Percentiles rank a stretch among this genome's conserved stretches.
These are phyloP conservation scores for Aureobasidium sp. DNA, from an alignment of 2,329 filamentous ascomycete species.

Conservation along the genomic window DNA sequence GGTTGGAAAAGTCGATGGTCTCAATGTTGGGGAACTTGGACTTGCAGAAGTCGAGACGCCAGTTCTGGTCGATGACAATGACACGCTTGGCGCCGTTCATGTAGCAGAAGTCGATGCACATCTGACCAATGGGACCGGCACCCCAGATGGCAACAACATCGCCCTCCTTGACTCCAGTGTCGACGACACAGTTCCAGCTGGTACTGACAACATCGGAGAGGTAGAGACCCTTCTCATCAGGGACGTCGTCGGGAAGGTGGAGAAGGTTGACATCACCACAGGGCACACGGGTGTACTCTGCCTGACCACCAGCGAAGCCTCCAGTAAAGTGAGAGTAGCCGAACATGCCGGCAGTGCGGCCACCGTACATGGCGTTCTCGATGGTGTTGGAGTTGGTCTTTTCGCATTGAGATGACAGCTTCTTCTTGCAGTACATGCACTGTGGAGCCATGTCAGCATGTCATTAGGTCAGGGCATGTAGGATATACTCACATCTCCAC, in stretches of 20 bases:
- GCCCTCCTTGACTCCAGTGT: conserved; percentile 69
- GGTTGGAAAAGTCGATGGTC: conserved; percentile 59
- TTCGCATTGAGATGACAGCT: conserved; percentile 72
- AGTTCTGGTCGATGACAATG: conserved; percentile 71
- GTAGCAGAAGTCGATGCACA: conserved; percentile 59
- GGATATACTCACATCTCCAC: conserved; percentile 29
- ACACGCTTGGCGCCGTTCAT: conserved; percentile 66
- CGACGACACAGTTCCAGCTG: conserved; percentile 73
- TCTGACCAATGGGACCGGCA: conserved; percentile 79
- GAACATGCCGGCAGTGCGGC: conserved; percentile 59
- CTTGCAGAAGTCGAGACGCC: conserved; percentile 61
- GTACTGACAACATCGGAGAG: conserved; percentile 75
- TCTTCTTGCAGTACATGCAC: conserved; percentile 73
- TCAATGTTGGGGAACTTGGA: conserved; percentile 57
- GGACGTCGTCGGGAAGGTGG: conserved; percentile 67
- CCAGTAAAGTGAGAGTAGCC: conserved; percentile 64
- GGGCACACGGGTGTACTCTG: conserved; percentile 78
- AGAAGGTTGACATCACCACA: conserved; percentile 74
- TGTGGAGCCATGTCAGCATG: neutral
- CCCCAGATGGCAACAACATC: conserved; percentile 80
- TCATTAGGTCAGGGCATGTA: no score
- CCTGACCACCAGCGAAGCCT: conserved; percentile 80
- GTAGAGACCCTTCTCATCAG: conserved; percentile 77
- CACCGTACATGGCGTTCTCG: conserved; percentile 69
- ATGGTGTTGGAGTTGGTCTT: conserved; percentile 67